Evolutionary conservation across 2,329 filamentous ascomycete genomes (phyloP).

Genomic region (Simplicillium aogashimaense): DNA sequence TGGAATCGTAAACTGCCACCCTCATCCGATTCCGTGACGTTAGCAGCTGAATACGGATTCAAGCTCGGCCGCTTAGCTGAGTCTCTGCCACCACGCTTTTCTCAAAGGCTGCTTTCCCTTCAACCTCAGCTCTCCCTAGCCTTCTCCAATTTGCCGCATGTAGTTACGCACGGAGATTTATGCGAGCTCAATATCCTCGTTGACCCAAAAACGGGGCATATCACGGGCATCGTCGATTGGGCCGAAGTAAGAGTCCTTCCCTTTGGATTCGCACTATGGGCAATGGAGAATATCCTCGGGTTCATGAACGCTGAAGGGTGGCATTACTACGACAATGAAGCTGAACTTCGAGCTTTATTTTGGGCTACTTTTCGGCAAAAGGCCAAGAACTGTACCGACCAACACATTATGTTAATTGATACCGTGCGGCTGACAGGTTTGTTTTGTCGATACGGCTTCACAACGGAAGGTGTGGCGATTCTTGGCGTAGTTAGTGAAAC

Average conservation of each 20-base stretch:
- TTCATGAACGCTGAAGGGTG: constrained; percentile 10
- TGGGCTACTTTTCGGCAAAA: constrained; percentile 4
- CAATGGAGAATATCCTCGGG: constrained; percentile 14
- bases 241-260: constrained; percentile 14
- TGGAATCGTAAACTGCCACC: constrained; percentile 5
- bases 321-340: constrained; percentile 9
- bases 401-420: constrained; percentile 1
- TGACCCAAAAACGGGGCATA: constrained; percentile 13
- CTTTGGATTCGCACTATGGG: constrained; percentile 19
- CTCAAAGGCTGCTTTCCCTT: constrained; percentile 1
- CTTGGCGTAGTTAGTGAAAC: constrained; percentile 1
- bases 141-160: constrained; percentile 9
- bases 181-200: constrained; percentile 18
- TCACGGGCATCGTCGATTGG: constrained; percentile 21
- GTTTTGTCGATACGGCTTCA: constrained; percentile 4
- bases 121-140: constrained; percentile 7
- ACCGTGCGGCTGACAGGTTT: not conserved
- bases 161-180: constrained; percentile 16
- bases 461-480: not conserved
- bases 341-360: constrained; percentile 5
- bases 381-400: not conserved
- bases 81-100: constrained; percentile 7
- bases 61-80: constrained; percentile 4
- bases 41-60: constrained; percentile 4
- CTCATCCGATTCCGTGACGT: not conserved